Base-by-base conservation (phyloP, 345 rosid species). In the Salix viminalis region DNA sequence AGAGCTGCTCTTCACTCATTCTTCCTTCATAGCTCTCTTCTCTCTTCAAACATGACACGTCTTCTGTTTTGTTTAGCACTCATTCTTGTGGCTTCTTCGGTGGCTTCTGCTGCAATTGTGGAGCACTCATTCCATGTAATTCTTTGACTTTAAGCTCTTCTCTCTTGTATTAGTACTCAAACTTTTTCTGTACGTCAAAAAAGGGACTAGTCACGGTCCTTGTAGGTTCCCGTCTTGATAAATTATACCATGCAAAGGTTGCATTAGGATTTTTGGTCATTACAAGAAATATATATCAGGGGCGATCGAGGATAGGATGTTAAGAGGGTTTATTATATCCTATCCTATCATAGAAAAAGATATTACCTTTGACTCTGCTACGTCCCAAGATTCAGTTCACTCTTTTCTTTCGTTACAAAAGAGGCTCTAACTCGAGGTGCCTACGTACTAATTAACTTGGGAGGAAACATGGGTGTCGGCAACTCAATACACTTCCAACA, bases 51-150 rank as follows among this genome's bases (percentile, higher is more conserved):
- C 42, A 87, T 89, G 96, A 77, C 68, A 1, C 77, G 85, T 44
- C 62, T 69, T 78, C 76, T 56, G 73, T 74, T 85, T 73, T 79
- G 79, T 83, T 68, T 85, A 54, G 77, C 83, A 76, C 76, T 82
- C 19, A 67, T 84, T 66, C 75, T 89, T 54, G 28, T 88, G 0
- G 82, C 79, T 54, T 87, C 90, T 70, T 71, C 92, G 3, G 13
- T 82, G 69, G 91, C 94, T 75, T 89, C 92, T 23, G 91, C 89
- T 13, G 90, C 87, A 34, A 83, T 86, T 41, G 93, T 94, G 19
- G 93, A 94, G 64, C 94, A 92, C 79, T 78, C 97, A 13, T 89
- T 94, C 79, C 14, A 84, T 67, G 98, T 91, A 94, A 87, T 60
- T 58, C 65, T 1, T 60, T 67, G 9, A 2, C 68, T 41, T 16